Evolutionary conservation across 2,329 filamentous ascomycete species (phyloP).

Genomic region (Stenocarpella maydis): DNA sequence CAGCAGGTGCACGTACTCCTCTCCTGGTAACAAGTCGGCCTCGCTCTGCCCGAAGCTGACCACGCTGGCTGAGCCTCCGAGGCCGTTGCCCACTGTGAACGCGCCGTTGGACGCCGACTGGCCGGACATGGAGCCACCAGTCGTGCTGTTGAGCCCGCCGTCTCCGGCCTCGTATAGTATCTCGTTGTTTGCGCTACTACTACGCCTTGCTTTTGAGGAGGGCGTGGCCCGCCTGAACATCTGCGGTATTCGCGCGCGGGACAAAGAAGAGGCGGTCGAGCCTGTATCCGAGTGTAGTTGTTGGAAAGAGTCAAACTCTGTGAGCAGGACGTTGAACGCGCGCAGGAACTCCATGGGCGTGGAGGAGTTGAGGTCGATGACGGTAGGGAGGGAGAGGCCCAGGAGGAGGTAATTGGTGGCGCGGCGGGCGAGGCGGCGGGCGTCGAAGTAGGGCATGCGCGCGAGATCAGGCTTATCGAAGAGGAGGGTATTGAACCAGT

Average conservation of each 20-base stretch:
- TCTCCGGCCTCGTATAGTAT: constrained; percentile 42
- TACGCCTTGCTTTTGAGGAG: constrained; percentile 64
- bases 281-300: constrained; percentile 83
- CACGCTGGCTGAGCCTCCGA: constrained; percentile 52
- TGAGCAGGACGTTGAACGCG: constrained; percentile 82
- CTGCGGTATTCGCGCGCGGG: constrained; percentile 80
- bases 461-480: constrained; percentile 84
- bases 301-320: constrained; percentile 95
- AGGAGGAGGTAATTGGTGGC: constrained; percentile 94
- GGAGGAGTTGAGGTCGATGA: constrained; percentile 86
- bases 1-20: constrained; percentile 87
- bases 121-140: constrained; percentile 31
- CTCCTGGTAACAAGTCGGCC: constrained; percentile 76
- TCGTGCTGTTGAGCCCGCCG: constrained; percentile 36
- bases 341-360: constrained; percentile 86
- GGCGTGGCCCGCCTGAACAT: constrained; percentile 78
- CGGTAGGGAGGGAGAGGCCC: constrained; percentile 87
- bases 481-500: constrained; percentile 98
- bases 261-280: constrained; percentile 71
- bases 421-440: constrained; percentile 83
- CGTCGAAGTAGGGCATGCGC: constrained; percentile 85
- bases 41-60: constrained; percentile 67
- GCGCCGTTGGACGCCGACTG: constrained; percentile 17
- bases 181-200: constrained; percentile 54
- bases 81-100: constrained; percentile 40